Evolutionary conservation across 2,329 filamentous ascomycete genomes (phyloP).

Genomic region (Trichoderma afroharzianum): DNA sequence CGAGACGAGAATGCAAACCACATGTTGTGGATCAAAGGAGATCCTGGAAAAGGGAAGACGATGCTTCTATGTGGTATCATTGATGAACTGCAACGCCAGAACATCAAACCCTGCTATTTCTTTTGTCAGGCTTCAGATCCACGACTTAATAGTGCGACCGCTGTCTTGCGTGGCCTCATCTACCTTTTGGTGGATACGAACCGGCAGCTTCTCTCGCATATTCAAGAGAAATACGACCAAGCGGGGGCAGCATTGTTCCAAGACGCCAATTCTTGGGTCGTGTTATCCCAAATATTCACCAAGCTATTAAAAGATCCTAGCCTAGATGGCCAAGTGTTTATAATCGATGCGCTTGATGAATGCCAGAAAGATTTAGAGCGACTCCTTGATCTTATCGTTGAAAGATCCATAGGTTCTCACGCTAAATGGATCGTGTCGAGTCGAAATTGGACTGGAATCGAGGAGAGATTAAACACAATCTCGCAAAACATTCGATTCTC

Average conservation of each 20-base stretch:
- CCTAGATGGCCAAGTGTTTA: constrained; percentile 22
- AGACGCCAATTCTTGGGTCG: neutral
- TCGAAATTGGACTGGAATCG: constrained; percentile 38
- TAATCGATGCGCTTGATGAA: constrained; percentile 48
- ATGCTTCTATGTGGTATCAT: constrained; percentile 40
- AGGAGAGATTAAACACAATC: constrained; percentile 26
- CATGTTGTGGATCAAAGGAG: constrained; percentile 38
- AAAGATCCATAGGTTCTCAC: neutral
- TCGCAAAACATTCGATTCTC: constrained; percentile 25
- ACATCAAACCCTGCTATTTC: constrained; percentile 17
- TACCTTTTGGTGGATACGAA: constrained; percentile 36
- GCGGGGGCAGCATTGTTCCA: neutral
- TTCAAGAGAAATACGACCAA: constrained; percentile 33
- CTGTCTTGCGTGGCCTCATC: constrained; percentile 42
- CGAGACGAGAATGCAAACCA: constrained; percentile 10
- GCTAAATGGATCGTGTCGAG: constrained; percentile 45
- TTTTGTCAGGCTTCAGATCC: constrained; percentile 23
- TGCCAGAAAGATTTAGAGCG: constrained; percentile 27
- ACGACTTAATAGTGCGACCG: constrained; percentile 36
- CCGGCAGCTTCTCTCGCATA: constrained; percentile 30
- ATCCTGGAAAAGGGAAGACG: constrained; percentile 30
- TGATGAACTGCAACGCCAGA: neutral
- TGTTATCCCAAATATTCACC: neutral
- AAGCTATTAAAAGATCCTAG: neutral
- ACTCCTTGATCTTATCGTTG: constrained; percentile 36